These are phyloP conservation scores for Pythium insidiosum DNA, from an alignment of 352 stramenopile species.

Conservation along the genomic window DNA sequence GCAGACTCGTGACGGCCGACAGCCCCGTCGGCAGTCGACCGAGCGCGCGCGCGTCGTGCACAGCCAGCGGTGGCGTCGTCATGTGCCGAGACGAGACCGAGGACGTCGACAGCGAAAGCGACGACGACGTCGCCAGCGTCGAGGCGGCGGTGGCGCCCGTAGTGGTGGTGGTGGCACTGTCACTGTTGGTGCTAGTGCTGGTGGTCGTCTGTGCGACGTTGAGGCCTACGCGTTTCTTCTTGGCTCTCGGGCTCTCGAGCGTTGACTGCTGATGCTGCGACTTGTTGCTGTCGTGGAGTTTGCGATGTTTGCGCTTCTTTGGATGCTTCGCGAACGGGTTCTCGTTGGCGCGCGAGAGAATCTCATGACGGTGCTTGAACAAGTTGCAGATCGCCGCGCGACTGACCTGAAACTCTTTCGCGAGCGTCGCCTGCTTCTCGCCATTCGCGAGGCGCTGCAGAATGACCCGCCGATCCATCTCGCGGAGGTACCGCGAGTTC, in stretches of 20 bases:
- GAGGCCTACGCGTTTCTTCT: no score
- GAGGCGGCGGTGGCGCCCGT: not conserved
- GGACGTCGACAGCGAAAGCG: no score
- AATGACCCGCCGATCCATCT: constrained; percentile 48
- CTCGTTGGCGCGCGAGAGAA: constrained; percentile 28
- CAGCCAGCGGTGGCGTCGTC: no score
- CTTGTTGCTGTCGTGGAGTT: no score
- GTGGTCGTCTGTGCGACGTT: not conserved
- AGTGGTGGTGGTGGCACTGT: not conserved
- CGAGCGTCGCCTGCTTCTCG: constrained; percentile 37
- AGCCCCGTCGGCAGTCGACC: not conserved
- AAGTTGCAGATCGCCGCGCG: constrained; percentile 53
- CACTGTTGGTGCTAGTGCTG: not conserved
- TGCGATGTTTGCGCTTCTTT: constrained; percentile 20
- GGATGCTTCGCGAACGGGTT: constrained; percentile 40
- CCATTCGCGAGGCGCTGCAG: constrained; percentile 27
- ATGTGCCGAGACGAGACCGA: no score
- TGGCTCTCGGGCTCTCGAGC: not conserved
- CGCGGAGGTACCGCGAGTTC: constrained; percentile 43
- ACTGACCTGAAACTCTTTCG: constrained; percentile 51
- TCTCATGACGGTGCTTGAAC: constrained; percentile 33
- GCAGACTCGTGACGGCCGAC: constrained; percentile 1
- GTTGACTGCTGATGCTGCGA: not conserved
- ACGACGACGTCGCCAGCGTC: not conserved
- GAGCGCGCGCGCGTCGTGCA: no score